phyloP scores from a whole-genome alignment of 352 stramenopile species.

The Phytophthora meadii region DNA sequence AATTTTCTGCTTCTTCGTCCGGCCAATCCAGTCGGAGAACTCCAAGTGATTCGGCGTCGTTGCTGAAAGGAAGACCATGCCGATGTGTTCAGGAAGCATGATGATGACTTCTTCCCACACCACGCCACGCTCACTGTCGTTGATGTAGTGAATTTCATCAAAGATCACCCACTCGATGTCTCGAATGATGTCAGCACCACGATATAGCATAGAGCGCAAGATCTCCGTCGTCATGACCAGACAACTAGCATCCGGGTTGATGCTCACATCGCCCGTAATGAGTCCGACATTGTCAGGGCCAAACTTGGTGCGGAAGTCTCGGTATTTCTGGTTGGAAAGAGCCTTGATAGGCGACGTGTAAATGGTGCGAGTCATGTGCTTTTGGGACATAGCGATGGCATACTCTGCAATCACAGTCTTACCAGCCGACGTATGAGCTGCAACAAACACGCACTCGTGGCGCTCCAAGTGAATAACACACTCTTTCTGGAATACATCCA shows the following conservation, averaged over 20 bases:
- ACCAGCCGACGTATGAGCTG: conserved; percentile 96
- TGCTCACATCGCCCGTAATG: conserved; percentile 97
- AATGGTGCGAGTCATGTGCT: conserved; percentile 92
- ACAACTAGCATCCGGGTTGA: conserved; percentile 96
- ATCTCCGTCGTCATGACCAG: conserved; percentile 99
- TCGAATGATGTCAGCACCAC: conserved; percentile 95
- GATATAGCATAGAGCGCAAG: conserved; percentile 95
- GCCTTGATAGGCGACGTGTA: conserved; percentile 99
- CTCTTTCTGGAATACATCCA: conserved; percentile 98
- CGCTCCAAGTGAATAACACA: conserved; percentile 95
- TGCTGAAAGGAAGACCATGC: conserved; percentile 98
- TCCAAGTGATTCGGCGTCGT: conserved; percentile 99
- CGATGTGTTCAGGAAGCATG: conserved; percentile 97
- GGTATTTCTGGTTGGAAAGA: conserved; percentile 98
- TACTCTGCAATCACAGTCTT: conserved; percentile 99
- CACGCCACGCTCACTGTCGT: conserved; percentile 97
- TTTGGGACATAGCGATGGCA: conserved; percentile 95
- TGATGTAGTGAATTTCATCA: conserved; percentile 99
- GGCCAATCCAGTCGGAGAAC: conserved; percentile 99
- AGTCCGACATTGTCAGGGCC: conserved; percentile 95
- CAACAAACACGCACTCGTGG: conserved; percentile 96
- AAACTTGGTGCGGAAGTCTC: conserved; percentile 96
- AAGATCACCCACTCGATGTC: conserved; percentile 99
- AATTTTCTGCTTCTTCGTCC: conserved; percentile 96
- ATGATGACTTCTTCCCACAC: conserved; percentile 99